Evolutionary conservation across 805 yeast genomes (phyloP).

Genomic region (Ogataea populi-albae): DNA sequence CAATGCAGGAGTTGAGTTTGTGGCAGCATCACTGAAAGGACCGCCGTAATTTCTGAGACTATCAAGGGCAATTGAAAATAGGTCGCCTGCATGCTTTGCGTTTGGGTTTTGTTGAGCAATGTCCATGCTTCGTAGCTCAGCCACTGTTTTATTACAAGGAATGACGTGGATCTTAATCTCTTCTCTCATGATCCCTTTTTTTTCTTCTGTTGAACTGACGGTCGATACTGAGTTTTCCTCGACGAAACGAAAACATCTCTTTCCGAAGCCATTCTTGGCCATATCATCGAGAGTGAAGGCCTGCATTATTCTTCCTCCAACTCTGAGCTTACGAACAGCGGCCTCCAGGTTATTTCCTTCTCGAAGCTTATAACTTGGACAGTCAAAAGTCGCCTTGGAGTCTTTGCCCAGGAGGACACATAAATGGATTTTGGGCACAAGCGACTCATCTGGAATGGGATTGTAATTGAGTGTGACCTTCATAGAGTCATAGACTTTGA

Average conservation of each 20-base stretch:
- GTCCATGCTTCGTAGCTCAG: constrained; percentile 72
- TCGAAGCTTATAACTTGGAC: constrained; percentile 47
- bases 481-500: constrained; percentile 15
- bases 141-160: constrained; percentile 60
- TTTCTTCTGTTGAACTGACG: constrained; percentile 41
- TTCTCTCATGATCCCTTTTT: constrained; percentile 32
- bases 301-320: constrained; percentile 84
- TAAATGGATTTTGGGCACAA: constrained; percentile 72
- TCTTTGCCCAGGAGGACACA: constrained; percentile 75
- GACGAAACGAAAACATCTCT: constrained; percentile 68
- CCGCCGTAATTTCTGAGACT: constrained; percentile 57
- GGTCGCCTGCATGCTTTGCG: constrained; percentile 71
- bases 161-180: constrained; percentile 79
- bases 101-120: constrained; percentile 81
- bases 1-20: constrained; percentile 49
- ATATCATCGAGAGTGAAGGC: constrained; percentile 90
- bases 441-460: constrained; percentile 38
- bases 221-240: constrained; percentile 63
- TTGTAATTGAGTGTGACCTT: constrained; percentile 39
- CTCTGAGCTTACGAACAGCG: constrained; percentile 69
- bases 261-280: constrained; percentile 72
- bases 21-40: constrained; percentile 40
- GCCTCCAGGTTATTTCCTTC: constrained; percentile 65
- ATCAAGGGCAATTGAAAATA: constrained; percentile 79
- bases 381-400: constrained; percentile 66